Base-by-base conservation (phyloP, 306 rosid species). In the Chamaecrista fasciculata region DNA sequence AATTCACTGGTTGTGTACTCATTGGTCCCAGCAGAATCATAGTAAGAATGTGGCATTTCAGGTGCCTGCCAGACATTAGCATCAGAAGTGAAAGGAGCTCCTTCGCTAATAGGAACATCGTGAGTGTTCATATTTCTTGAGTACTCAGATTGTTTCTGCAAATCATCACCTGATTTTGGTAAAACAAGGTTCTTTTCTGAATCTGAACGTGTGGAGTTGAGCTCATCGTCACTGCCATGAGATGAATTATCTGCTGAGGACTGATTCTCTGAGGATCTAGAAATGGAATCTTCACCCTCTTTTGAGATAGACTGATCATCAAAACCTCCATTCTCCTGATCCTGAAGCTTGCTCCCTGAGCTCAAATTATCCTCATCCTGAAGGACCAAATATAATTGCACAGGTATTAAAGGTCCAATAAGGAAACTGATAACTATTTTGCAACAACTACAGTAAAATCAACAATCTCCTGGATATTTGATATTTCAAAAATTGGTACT, bases 21-120 rank as follows among this genome's bases (percentile, higher is more conserved):
- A 39, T 76, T 85, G 83, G 82, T 51, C 61, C 64, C 77, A n/a
- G 85, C 70, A 67, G 97, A 72, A 74, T 82, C 91, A 83, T 81
- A 85, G 83, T 79, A 88, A 66, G 96, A 49, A 72, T 87, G 89
- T 36, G 91, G 82, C 79, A 85, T 69, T 71, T 70, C 83, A 78
- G 73, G 82, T 52, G 83, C 76, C 43, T 84, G 88, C 95, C 96
- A 87, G 61, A 73, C 86, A 76, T 78, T 87, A 71, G 73, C 77
- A 20, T 72, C 62, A 61, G 95, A 75, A 39, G 85, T 36, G 40
- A 85, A 74, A 58, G 86, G 82, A 16, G 34, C 75, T 64, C 81
- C 85, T 74, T 73, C 83, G 64, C 78, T 69, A 63, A 72, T 51
- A 19, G 78, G 60, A 82, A 63, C 74, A 60, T 78, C 85, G 71